These are phyloP conservation scores for Asparagopsis taxiformis DNA, from an alignment of 31 red algal genomes.

Conservation along the genomic window DNA sequence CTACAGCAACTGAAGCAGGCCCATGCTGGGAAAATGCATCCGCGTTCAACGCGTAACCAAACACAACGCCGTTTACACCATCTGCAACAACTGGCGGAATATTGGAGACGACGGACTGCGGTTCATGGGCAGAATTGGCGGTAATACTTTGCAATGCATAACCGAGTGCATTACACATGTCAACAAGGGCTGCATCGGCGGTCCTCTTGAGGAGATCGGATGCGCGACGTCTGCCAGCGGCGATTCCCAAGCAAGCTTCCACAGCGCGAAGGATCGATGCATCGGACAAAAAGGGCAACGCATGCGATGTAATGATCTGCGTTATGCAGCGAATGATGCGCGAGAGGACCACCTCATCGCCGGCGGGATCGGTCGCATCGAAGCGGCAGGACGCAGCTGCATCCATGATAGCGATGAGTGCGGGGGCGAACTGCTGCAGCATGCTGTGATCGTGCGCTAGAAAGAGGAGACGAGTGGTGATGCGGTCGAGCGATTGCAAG, in stretches of 20 bases:
- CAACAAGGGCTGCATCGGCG: constrained; percentile 61
- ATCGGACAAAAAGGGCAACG: constrained; percentile 41
- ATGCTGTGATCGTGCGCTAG: constrained; percentile 17
- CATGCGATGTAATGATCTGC: constrained; percentile 20
- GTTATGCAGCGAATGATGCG: constrained; percentile 47
- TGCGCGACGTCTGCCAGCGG: constrained; percentile 62
- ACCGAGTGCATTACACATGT: constrained; percentile 50
- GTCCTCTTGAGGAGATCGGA: constrained; percentile 65
- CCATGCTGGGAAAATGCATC: constrained; percentile 67
- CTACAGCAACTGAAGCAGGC: constrained; percentile 39
- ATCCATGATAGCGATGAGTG: constrained; percentile 50
- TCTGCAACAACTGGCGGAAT: constrained; percentile 20
- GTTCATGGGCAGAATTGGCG: neutral
- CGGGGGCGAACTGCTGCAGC: constrained; percentile 34
- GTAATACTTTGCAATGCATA: constrained; percentile 1
- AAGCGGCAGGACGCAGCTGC: constrained; percentile 71
- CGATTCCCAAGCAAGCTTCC: constrained; percentile 72
- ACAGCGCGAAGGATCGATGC: constrained; percentile 42
- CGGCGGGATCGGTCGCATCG: constrained; percentile 68
- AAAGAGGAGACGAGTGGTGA: constrained; percentile 34
- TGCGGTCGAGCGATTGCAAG: constrained; percentile 40
- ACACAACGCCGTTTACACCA: constrained; percentile 37
- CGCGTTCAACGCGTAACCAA: constrained; percentile 60
- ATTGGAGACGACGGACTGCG: neutral
- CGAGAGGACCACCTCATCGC: constrained; percentile 77